Conservation (phyloP, 208 protist species). For the Porcisia deanei region DNA sequence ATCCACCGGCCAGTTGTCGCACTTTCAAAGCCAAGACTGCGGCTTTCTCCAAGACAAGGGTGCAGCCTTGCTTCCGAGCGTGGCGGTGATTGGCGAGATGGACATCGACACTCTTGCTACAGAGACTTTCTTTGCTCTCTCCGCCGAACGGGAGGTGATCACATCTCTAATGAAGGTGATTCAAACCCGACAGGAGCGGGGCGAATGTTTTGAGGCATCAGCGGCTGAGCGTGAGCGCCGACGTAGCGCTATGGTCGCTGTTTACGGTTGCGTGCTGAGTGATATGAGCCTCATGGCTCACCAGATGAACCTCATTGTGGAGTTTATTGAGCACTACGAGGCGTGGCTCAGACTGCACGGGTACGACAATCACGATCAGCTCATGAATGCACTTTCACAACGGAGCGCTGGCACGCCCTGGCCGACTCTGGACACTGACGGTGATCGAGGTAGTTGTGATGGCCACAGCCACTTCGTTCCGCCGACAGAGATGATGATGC, state of each 20-base stretch:
- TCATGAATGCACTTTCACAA: conserved; percentile 53
- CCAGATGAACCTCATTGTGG: conserved; percentile 42
- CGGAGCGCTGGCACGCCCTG: conserved; percentile 29
- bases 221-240: conserved; percentile 48
- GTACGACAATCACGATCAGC: conserved; percentile 46
- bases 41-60: conserved; percentile 9
- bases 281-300: conserved; percentile 72
- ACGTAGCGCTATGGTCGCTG: conserved; percentile 57
- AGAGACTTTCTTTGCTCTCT: conserved; percentile 45
- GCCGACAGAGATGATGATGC: conserved; percentile 32
- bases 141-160: conserved; percentile 67
- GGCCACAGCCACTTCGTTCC: conserved; percentile 40
- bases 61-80: conserved; percentile 7
- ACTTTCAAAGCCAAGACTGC: conserved; percentile 5
- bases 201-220: conserved; percentile 42
- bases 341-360: conserved; percentile 67
- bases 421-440: conserved; percentile 25
- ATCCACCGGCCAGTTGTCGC: conserved; percentile 1
- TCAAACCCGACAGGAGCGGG: conserved; percentile 42
- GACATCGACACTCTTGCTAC: conserved; percentile 26
- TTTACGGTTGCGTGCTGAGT: conserved; percentile 81
- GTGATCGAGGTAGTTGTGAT: background rate
- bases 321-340: conserved; percentile 75
- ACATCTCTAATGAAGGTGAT: conserved; percentile 60
- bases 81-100: conserved; percentile 30